Percentiles rank a stretch among this genome's conserved stretches.
Conservation (phyloP, 306 rosid genomes). For the Malus sylvestris region DNA sequence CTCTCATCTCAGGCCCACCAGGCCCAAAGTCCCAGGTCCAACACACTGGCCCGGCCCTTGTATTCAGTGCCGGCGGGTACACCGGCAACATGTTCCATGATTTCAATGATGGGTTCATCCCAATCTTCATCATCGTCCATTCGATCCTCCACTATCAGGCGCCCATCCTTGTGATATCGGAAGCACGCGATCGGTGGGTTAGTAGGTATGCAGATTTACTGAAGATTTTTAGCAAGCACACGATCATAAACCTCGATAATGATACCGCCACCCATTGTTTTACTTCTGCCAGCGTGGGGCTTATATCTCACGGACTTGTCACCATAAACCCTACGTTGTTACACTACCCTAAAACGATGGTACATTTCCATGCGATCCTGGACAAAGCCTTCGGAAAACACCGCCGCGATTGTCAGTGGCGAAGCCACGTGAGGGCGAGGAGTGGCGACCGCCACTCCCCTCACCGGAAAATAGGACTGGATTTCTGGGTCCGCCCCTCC, state of each 20-base stretch:
- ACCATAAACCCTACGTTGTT: conserved; percentile 18
- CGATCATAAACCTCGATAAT: conserved; percentile 31
- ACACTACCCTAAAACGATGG: conserved; percentile 11
- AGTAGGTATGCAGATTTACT: conserved; percentile 23
- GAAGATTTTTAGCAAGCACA: conserved; percentile 20
- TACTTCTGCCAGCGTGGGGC: conserved; percentile 35
- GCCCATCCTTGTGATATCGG: conserved; percentile 27
- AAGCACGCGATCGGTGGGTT: conserved; percentile 44
- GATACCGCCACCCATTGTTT: conserved; percentile 41
- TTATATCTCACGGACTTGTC: conserved; percentile 36
- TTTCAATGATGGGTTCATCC: conserved; percentile 43
- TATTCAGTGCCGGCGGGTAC: conserved; percentile 38
- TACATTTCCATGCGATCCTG: conserved; percentile 28
- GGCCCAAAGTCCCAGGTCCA: conserved; percentile 24
- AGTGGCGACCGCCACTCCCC: no score
- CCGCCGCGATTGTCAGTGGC: no score
- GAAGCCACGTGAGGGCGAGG: no score
- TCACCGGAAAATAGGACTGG: no score
- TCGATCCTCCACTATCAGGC: conserved; percentile 5
- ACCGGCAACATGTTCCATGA: conserved; percentile 49
- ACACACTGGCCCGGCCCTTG: conserved; percentile 25
- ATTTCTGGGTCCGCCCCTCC: no score
- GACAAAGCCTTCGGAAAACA: conserved; percentile 17
- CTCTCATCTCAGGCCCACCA: conserved; percentile 25
- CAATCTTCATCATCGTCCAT: conserved; percentile 28